These are phyloP conservation scores for Kitagawia praeruptora DNA, from an alignment of 129 eudicot species.

Conservation along the genomic window DNA sequence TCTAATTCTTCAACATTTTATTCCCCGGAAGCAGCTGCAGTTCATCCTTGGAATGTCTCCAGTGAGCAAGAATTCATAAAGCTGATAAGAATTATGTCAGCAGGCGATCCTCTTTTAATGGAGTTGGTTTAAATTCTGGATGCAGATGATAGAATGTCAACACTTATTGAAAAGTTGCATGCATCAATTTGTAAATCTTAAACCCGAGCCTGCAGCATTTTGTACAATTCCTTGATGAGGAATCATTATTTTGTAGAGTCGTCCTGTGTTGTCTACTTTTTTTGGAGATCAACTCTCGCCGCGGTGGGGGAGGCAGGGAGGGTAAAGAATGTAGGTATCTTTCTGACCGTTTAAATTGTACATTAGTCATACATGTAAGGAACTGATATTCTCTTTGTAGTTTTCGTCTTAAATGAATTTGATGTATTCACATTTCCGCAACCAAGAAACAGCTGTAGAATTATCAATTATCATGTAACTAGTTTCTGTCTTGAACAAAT, in stretches of 20 bases:
- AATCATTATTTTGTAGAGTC: conserved; percentile 36
- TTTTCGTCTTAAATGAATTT: too few relatives aligned
- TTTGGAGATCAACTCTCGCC: conserved; percentile 12
- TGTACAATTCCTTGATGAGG: conserved; percentile 32
- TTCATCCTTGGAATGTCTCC: conserved; percentile 90
- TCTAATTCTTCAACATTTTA: conserved; percentile 53
- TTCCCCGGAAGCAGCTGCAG: conserved; percentile 79
- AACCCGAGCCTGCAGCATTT: conserved; percentile 26
- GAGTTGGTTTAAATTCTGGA: conserved; percentile 56
- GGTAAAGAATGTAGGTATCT: conserved; percentile 6
- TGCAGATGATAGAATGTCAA: not conserved
- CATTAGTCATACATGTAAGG: conserved; percentile 11
- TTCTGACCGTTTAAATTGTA: conserved; percentile 13
- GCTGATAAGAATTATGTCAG: conserved; percentile 92
- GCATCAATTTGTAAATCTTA: conserved; percentile 15
- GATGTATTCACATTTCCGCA: too few relatives aligned
- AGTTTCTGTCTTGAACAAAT: too few relatives aligned
- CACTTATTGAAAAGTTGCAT: not conserved
- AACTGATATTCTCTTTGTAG: not conserved
- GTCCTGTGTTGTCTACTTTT: conserved; percentile 16
- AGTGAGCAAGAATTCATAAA: conserved; percentile 90
- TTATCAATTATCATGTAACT: too few relatives aligned
- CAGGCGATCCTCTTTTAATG: conserved; percentile 90
- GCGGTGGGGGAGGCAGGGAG: not conserved
- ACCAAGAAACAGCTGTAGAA: too few relatives aligned